Evolutionary conservation across 1,284 basidiomycete genomes (phyloP).

Genomic region (Waitea zeae): DNA sequence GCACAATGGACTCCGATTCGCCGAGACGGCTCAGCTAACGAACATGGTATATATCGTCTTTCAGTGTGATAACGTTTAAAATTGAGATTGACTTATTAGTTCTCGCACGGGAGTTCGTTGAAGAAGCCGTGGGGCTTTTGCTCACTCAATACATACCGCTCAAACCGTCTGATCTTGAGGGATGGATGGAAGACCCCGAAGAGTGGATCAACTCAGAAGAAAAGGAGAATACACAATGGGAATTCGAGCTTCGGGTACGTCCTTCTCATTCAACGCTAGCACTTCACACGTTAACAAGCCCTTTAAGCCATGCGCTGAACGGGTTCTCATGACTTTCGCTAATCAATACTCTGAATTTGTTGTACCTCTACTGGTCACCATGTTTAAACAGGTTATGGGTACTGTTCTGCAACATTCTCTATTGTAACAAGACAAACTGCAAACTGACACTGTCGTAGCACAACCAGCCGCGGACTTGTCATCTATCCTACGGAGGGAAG

Average conservation of each 20-base stretch:
- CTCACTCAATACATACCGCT: slow-evolving; percentile 74
- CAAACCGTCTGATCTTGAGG: slow-evolving; percentile 59
- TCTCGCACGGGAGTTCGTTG: slow-evolving; percentile 58
- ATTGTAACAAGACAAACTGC: too few species aligned
- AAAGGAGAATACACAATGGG: slow-evolving; percentile 78
- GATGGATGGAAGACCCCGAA: slow-evolving; percentile 73
- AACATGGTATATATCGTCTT: slow-evolving; percentile 33
- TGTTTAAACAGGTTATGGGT: slow-evolving; percentile 40
- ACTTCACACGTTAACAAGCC: slow-evolving; percentile 2
- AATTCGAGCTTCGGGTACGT: slow-evolving; percentile 66
- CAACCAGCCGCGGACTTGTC: slow-evolving; percentile 38
- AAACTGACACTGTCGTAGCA: too few species aligned
- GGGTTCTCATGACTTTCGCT: slow-evolving; percentile 68
- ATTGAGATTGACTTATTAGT: slow-evolving; percentile 25
- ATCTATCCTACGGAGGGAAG: slow-evolving; percentile 65
- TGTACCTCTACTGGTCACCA: slow-evolving; percentile 46
- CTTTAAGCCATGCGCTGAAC: slow-evolving; percentile 67
- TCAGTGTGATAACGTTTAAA: too few species aligned
- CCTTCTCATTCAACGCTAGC: neutral
- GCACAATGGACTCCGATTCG: slow-evolving; percentile 51
- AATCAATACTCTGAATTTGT: slow-evolving; percentile 62
- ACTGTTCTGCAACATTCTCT: too few species aligned
- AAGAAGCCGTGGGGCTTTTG: slow-evolving; percentile 61
- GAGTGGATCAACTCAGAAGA: slow-evolving; percentile 81
- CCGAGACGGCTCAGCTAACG: slow-evolving; percentile 39